phyloP scores from a whole-genome alignment of 352 stramenopile genomes.

The Pythium sukuiense region DNA sequence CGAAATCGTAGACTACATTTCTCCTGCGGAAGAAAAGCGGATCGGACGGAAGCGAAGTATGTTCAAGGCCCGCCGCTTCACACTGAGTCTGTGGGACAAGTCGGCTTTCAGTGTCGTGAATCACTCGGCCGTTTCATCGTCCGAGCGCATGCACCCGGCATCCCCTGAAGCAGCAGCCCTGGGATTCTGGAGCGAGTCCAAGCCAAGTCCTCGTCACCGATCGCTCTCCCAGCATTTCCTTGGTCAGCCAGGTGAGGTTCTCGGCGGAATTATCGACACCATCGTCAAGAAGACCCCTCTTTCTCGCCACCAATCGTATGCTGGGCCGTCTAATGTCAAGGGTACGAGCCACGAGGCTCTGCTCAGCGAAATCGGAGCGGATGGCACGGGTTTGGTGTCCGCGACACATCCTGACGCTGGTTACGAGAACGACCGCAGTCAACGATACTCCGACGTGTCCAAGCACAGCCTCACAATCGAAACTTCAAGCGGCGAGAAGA shows the following conservation, averaged over 20 bases:
- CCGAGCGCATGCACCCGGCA: constrained; percentile 42
- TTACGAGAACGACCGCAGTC: constrained; percentile 27
- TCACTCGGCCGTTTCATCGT: constrained; percentile 34
- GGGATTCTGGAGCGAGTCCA: constrained; percentile 83
- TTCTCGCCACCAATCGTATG: constrained; percentile 33
- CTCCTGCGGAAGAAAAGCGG: constrained; percentile 37
- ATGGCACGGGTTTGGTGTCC: neutral
- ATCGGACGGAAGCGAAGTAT: constrained; percentile 45
- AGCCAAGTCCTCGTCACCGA: constrained; percentile 64
- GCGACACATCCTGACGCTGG: neutral
- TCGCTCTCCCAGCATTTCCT: constrained; percentile 81
- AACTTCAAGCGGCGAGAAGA: constrained; percentile 30
- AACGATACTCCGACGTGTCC: constrained; percentile 17
- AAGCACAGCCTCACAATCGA: constrained; percentile 55
- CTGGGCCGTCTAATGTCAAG: constrained; percentile 1
- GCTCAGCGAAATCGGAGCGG: constrained; percentile 1
- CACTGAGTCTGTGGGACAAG: constrained; percentile 64
- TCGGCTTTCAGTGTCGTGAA: constrained; percentile 28
- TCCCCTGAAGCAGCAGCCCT: constrained; percentile 65
- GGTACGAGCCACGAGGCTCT: constrained; percentile 42
- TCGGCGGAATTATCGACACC: constrained; percentile 71
- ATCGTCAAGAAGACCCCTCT: constrained; percentile 63
- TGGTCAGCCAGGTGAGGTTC: constrained; percentile 56
- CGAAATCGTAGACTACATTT: constrained; percentile 72
- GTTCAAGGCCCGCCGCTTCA: constrained; percentile 60